These are phyloP conservation scores for Herpetomonas samuelpessoai DNA, from an alignment of 208 protist species.

Conservation along the genomic window DNA sequence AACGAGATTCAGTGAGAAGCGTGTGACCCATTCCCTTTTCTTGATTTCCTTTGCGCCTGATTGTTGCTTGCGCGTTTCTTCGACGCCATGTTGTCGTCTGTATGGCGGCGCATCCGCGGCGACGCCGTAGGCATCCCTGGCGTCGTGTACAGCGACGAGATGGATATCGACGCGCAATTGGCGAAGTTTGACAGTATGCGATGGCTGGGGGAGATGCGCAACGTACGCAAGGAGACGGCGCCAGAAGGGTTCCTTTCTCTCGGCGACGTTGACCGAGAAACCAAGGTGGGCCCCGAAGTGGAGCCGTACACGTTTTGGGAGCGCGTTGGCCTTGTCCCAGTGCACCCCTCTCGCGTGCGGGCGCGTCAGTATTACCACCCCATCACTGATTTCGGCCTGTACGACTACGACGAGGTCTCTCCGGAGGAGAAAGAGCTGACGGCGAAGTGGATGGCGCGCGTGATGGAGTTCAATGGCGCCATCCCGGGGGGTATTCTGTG, in stretches of 20 bases:
- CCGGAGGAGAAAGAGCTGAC: slow-evolving; percentile 86
- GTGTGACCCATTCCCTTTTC: no score
- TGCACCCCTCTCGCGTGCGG: slow-evolving; percentile 81
- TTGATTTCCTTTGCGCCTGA: no score
- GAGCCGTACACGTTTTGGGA: slow-evolving; percentile 89
- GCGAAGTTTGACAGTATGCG: slow-evolving; percentile 14
- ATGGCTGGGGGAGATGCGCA: slow-evolving; percentile 68
- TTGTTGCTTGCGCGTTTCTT: no score
- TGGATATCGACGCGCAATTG: slow-evolving; percentile 18
- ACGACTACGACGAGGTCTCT: slow-evolving; percentile 83
- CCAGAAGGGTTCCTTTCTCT: slow-evolving; percentile 27
- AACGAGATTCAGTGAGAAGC: no score
- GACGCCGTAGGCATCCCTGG: slow-evolving; percentile 48
- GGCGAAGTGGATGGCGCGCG: slow-evolving; percentile 76
- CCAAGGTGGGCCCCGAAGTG: slow-evolving; percentile 55
- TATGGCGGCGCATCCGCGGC: slow-evolving; percentile 37
- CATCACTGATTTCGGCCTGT: slow-evolving; percentile 80
- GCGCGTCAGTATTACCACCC: slow-evolving; percentile 84
- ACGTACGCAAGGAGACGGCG: slow-evolving; percentile 58
- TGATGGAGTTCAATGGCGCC: slow-evolving; percentile 83
- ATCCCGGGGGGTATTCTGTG: slow-evolving; percentile 70
- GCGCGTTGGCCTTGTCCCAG: slow-evolving; percentile 71
- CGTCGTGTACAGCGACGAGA: slow-evolving; percentile 73
- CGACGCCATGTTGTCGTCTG: no score
- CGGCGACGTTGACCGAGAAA: slow-evolving; percentile 5